Conservation (phyloP, 164 flowering plant genomes). For the Nelumbo lutea region DNA sequence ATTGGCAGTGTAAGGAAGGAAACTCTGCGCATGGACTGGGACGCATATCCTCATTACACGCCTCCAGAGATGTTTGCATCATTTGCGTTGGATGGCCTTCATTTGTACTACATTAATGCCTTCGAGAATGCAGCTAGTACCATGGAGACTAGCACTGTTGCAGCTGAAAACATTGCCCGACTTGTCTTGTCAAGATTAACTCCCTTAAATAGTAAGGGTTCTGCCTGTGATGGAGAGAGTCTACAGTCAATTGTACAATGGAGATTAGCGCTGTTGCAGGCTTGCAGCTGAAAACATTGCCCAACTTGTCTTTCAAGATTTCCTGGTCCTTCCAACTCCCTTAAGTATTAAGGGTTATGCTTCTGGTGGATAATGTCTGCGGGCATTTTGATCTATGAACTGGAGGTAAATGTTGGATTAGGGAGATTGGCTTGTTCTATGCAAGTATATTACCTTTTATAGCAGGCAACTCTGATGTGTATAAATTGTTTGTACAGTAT, state of each 20-base stretch:
- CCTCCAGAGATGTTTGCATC: constrained; percentile 90
- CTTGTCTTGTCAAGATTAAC: constrained; percentile 64
- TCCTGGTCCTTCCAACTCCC: no score
- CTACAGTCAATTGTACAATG: constrained; percentile 14
- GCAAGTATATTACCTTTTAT: no score
- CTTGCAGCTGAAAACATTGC: no score
- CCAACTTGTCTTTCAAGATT: no score
- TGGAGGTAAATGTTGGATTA: no score
- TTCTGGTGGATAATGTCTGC: no score
- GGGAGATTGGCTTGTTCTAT: no score
- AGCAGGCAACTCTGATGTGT: no score
- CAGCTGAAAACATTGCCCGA: constrained; percentile 91
- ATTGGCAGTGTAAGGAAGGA: constrained; percentile 53
- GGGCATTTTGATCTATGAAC: no score
- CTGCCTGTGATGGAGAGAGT: constrained; percentile 12
- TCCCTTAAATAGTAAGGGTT: constrained; percentile 25
- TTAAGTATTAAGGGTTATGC: no score
- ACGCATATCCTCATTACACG: constrained; percentile 78
- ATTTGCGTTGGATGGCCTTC: constrained; percentile 63
- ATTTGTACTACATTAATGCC: constrained; percentile 85
- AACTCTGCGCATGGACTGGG: constrained; percentile 75
- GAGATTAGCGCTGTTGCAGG: no score
- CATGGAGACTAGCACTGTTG: constrained; percentile 91
- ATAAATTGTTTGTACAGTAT: no score
- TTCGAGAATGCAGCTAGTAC: constrained; percentile 97